These are phyloP conservation scores for Penicillium concentricum DNA, from an alignment of 2,329 filamentous ascomycete species.

Conservation along the genomic window DNA sequence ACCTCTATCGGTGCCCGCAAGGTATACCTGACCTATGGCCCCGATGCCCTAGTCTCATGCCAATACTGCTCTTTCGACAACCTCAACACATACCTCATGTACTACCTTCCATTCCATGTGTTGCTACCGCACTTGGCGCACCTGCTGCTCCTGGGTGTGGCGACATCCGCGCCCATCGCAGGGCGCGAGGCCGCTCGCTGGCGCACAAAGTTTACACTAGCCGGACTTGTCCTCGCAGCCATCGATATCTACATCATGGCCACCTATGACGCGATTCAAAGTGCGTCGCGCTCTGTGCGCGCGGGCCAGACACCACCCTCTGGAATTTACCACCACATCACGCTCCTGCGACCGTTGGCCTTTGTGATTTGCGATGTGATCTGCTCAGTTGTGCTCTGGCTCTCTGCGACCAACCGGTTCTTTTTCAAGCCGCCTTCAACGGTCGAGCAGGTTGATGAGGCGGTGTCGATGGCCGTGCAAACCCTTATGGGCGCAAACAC, in stretches of 20 bases:
- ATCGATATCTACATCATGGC: conserved; percentile 66
- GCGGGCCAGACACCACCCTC: conserved; percentile 60
- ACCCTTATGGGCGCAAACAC: conserved; percentile 60
- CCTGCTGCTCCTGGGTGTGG: conserved; percentile 67
- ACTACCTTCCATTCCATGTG: conserved; percentile 68
- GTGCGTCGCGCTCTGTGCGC: conserved; percentile 61
- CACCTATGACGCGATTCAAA: conserved; percentile 58
- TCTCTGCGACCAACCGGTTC: conserved; percentile 76
- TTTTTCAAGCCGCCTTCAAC: conserved; percentile 63
- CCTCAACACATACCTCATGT: conserved; percentile 71
- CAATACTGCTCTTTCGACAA: conserved; percentile 78
- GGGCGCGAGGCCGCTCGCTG: conserved; percentile 66
- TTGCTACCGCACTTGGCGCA: conserved; percentile 78
- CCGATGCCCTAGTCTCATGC: conserved; percentile 69
- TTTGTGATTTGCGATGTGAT: conserved; percentile 65
- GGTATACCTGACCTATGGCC: conserved; percentile 81
- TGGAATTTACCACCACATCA: conserved; percentile 45
- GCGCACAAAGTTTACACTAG: conserved; percentile 68
- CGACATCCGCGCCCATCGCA: conserved; percentile 67
- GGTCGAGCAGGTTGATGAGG: conserved; percentile 65
- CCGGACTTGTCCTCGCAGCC: conserved; percentile 57
- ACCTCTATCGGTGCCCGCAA: conserved; percentile 69
- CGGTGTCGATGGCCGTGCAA: conserved; percentile 48
- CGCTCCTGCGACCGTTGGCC: conserved; percentile 60
- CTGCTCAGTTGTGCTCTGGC: conserved; percentile 67